Evolutionary conservation across 129 eudicot genomes (phyloP).

Genomic region (Flaveria ramosissima): DNA sequence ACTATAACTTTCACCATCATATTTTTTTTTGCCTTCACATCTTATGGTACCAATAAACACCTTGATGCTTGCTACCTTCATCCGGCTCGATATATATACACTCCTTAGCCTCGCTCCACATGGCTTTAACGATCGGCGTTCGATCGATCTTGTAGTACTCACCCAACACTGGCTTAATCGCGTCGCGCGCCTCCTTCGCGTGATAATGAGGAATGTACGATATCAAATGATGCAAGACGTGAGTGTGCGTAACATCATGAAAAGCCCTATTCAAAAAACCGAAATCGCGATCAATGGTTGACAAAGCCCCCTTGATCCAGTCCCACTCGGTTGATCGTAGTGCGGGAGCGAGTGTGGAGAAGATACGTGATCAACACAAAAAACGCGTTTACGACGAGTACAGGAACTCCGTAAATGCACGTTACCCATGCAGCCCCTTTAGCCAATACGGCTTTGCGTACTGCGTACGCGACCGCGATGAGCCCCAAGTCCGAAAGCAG

Average conservation of each 20-base stretch:
- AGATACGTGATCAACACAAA: conserved; percentile 25
- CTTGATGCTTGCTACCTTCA: conserved; percentile 11
- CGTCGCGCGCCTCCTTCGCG: conserved; percentile 29
- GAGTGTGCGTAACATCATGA: conserved; percentile 31
- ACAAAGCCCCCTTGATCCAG: conserved; percentile 25
- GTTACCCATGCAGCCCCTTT: conserved; percentile 24
- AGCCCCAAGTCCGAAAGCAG: conserved; percentile 22
- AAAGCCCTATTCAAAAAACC: conserved; percentile 29
- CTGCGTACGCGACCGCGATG: neutral
- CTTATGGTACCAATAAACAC: conserved; percentile 26
- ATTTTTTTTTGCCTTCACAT: neutral
- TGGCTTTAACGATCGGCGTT: conserved; percentile 25
- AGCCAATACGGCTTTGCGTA: conserved; percentile 14
- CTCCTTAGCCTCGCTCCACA: conserved; percentile 36
- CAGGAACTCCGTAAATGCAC: conserved; percentile 27
- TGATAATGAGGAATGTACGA: conserved; percentile 34
- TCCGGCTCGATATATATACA: conserved; percentile 23
- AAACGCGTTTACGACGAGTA: conserved; percentile 12
- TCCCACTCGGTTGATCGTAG: conserved; percentile 22
- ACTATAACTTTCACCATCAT: neutral
- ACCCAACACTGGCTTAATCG: conserved; percentile 31
- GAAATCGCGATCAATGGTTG: conserved; percentile 23
- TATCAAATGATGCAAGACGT: conserved; percentile 32
- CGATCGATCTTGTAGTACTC: conserved; percentile 30
- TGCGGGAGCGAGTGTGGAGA: conserved; percentile 27